Evolutionary conservation across 805 yeast species (phyloP).

Genomic region (Suhomyces faveliae): DNA sequence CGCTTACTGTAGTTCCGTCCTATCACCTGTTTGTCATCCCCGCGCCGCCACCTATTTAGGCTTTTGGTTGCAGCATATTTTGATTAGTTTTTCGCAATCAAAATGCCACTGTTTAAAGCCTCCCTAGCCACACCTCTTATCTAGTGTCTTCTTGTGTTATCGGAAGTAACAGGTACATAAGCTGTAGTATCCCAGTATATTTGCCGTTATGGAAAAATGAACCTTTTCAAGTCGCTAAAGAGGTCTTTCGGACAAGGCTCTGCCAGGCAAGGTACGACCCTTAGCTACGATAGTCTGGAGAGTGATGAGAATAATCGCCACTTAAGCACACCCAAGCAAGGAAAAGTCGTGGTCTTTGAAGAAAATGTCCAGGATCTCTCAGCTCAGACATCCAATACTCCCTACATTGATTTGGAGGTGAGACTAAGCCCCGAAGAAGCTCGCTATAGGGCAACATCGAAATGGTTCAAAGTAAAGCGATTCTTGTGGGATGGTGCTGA

Average conservation of each 20-base stretch:
- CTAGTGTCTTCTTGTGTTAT: too few species aligned
- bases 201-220: neutral
- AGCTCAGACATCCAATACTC: neutral
- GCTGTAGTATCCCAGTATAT: neutral
- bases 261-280: neutral
- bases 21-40: too few species aligned
- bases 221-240: neutral
- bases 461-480: slow-evolving; percentile 20
- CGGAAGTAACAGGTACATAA: neutral
- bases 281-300: neutral
- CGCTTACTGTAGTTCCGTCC: too few species aligned
- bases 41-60: too few species aligned
- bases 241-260: too few species aligned
- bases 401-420: slow-evolving; percentile 21
- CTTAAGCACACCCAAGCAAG: neutral
- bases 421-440: slow-evolving; percentile 21
- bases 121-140: neutral
- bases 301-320: too few species aligned
- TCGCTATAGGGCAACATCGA: slow-evolving; percentile 17
- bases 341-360: neutral
- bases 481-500: slow-evolving; percentile 40
- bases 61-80: neutral
- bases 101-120: neutral
- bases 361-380: neutral
- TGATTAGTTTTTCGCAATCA: neutral